Evolutionary conservation across 2,329 filamentous ascomycete genomes (phyloP), one percentile per base, ranked within the genome.

Genomic region (Ceratocystis destructans): DNA sequence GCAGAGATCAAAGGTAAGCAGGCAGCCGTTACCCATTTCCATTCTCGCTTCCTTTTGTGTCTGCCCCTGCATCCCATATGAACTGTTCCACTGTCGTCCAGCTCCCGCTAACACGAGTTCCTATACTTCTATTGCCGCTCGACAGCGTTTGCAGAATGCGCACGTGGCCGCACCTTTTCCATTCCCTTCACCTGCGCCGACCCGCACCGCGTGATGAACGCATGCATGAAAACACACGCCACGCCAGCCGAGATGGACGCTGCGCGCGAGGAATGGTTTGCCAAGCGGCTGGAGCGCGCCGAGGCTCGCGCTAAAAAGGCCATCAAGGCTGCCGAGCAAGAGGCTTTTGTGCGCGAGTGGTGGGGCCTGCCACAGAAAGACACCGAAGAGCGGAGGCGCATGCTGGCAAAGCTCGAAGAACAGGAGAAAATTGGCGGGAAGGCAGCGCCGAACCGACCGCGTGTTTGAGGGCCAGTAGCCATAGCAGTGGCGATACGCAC

Each of bases 241-340:
- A 95, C 89, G 70, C 88, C 86, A 69, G 85, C 83, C 65, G 90
- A 95, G 74, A 83, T 95, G 76, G 94, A 99, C 77, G 86, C 85
- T 28, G 94, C 94, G 69, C 81, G 94, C 64, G 89, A 91, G 75
- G 91, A 97, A 74, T 99, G 94, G 94, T 97, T 97, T 75, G 84
- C 85, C 64, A 81, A 83, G 69, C 82, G 89, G 64, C 80, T 89
- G 71, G 84, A 90, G 77, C 81, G 92, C 66, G 82, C 85, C 71
- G 78, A 78, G 67, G 84, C 87, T 75, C 78, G 85, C 46, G 86
- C 90, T 75, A 80, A 81, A 69, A 85, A 86, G 71, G 80, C 82
- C 66, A 77, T 77, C 68, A 78, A 67, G 71, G 82, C 82, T 70
- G 76, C 79, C 64, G 83, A 85, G 71, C 84, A 87, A 76, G 83